Evolutionary conservation across 139 green algal species (phyloP), one percentile per base, ranked within the genome.

Genomic region (Chlamydomonas incerta): DNA sequence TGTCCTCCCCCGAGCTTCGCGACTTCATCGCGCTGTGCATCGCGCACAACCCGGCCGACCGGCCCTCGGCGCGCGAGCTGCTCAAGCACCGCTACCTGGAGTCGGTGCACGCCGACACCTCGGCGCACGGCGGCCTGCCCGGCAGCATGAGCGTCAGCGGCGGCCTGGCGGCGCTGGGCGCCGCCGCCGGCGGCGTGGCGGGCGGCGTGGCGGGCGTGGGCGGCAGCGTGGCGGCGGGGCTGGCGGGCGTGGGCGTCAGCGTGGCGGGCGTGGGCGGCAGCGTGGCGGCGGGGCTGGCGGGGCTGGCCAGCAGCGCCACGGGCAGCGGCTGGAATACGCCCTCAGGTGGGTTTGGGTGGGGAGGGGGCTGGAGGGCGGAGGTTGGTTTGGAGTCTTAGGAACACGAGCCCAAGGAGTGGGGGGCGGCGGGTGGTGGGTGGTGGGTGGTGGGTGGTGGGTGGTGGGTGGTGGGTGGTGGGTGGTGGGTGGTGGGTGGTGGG

Each of bases 21-120:
- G 93, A 95, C 13, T 97, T 99, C 81, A 96, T 99, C 85, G 87
- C 93, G 72, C 84, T 95, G 24, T 99, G 97, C 92, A 97, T 99
- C 79, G 77, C 72, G 2, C 69, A 75, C 15, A 67, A 93, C 46
- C 81, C 88, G 0, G 87, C 93, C 17, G 33, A 90, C 58, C 90
- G 97, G 0, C 95, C 96, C 28, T 88, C 89, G 14, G 93, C 96
- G 0, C 88, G 94, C 34, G 91, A 98, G 88, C 95, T 99, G 66
- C 91, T 99, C 46, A 97, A 97, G 90, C 94, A 98, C 89, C 86
- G 91, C 18, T 99, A 97, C 89, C 97, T 99, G 72, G 90, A 91
- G 63, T 55, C 72, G 58, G 58, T 91, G 23, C 65, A 77, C 29
- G 47, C 17, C 23, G 34, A 46, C 72, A 20, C 46, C 72, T 63